These are phyloP conservation scores for Epichloe gansuensis DNA, from an alignment of 2,329 filamentous ascomycete genomes.

Conservation along the genomic window DNA sequence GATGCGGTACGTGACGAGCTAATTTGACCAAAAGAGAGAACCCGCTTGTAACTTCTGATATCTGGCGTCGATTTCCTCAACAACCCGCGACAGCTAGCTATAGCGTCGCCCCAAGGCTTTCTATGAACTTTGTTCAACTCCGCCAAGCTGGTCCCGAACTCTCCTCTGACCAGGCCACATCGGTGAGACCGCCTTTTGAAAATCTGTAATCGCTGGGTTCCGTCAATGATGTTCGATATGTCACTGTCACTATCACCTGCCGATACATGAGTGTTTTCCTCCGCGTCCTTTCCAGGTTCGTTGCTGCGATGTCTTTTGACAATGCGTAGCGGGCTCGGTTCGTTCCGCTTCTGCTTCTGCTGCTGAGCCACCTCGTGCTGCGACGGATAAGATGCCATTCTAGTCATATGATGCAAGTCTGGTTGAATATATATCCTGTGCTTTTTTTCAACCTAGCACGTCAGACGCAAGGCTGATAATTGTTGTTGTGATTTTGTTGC, in stretches of 20 bases:
- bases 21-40: constrained; percentile 3
- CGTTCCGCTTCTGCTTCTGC: constrained; percentile 9
- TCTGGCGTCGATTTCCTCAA: constrained; percentile 7
- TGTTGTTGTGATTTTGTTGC: neutral
- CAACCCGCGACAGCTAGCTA: constrained; percentile 8
- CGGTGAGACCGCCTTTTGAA: constrained; percentile 6
- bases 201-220: constrained; percentile 5
- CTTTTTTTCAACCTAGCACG: neutral
- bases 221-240: neutral
- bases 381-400: constrained; percentile 22
- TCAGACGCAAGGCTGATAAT: neutral
- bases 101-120: constrained; percentile 7
- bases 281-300: neutral
- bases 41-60: constrained; percentile 2
- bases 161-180: neutral
- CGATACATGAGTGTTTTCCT: neutral
- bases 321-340: constrained; percentile 37
- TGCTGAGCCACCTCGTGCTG: neutral
- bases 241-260: constrained; percentile 1
- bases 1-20: constrained; percentile 1
- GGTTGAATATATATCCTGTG: neutral
- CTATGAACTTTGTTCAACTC: constrained; percentile 4
- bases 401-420: constrained; percentile 3
- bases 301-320: constrained; percentile 24
- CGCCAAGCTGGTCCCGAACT: constrained; percentile 6